These are phyloP conservation scores for Cladosporium velox DNA, from an alignment of 2,329 filamentous ascomycete species.

Conservation along the genomic window DNA sequence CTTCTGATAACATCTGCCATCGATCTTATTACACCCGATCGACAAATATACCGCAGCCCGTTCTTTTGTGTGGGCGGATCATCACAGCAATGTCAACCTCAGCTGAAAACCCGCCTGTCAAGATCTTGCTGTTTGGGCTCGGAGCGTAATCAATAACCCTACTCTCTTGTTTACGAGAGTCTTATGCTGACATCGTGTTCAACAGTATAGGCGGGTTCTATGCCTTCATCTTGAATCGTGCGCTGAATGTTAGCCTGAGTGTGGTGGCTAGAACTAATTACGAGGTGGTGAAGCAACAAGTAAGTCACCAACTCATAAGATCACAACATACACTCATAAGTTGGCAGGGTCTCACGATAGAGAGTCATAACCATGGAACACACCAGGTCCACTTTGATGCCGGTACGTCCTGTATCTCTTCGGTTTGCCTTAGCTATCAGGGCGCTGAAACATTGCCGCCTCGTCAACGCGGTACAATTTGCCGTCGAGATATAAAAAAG, in stretches of 20 bases:
- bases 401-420: slow-evolving; percentile 19
- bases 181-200: slow-evolving; percentile 30
- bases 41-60: background rate
- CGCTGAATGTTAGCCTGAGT: slow-evolving; percentile 43
- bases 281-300: slow-evolving; percentile 44
- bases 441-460: background rate
- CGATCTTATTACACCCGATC: background rate
- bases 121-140: slow-evolving; percentile 55
- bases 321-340: background rate
- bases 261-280: slow-evolving; percentile 52
- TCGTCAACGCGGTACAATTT: background rate
- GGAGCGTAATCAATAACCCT: slow-evolving; percentile 49
- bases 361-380: slow-evolving; percentile 46
- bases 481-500: background rate
- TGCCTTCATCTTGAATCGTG: slow-evolving; percentile 54
- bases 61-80: background rate
- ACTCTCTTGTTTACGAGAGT: background rate
- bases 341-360: slow-evolving; percentile 44
- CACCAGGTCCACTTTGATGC: slow-evolving; percentile 35
- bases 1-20: background rate
- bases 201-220: slow-evolving; percentile 60
- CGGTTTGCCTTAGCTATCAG: background rate
- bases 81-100: background rate
- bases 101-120: background rate
- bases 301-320: slow-evolving; percentile 26